Conservation (phyloP, 73 alveolate genomes). For the Blepharisma japonicum region DNA sequence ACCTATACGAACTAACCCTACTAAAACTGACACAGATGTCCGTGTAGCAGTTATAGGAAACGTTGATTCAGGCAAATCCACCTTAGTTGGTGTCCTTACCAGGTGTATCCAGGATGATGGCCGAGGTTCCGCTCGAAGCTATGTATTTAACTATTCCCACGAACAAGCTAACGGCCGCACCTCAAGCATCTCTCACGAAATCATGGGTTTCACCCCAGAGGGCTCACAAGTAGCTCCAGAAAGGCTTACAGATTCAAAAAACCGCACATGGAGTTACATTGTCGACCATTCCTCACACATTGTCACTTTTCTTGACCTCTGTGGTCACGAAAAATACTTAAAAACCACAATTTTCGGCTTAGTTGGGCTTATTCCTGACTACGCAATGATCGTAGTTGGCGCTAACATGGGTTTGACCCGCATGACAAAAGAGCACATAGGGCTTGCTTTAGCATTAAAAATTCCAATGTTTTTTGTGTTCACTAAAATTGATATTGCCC, state of each 20-base stretch:
- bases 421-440: conserved; percentile 96
- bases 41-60: conserved; percentile 43
- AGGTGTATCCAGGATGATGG: conserved; percentile 92
- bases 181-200: conserved; percentile 81
- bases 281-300: conserved; percentile 70
- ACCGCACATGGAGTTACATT: conserved; percentile 80
- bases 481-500: conserved; percentile 92
- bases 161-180: conserved; percentile 92
- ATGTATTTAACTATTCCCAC: conserved; percentile 88
- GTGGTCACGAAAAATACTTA: conserved; percentile 96
- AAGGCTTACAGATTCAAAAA: conserved; percentile 70
- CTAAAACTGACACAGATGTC: conserved; percentile 76
- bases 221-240: conserved; percentile 63
- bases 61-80: conserved; percentile 95
- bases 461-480: conserved; percentile 87
- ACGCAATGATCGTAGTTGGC: conserved; percentile 88
- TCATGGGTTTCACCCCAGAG: conserved; percentile 79
- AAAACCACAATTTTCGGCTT: conserved; percentile 94
- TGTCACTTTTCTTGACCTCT: conserved; percentile 85
- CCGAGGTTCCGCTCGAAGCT: conserved; percentile 85
- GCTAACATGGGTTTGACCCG: conserved; percentile 95
- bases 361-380: conserved; percentile 86
- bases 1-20: conserved; percentile 24
- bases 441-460: conserved; percentile 82
- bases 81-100: conserved; percentile 94